Conservation (phyloP, 352 stramenopile genomes). For the Nothophytophthora sp. region DNA sequence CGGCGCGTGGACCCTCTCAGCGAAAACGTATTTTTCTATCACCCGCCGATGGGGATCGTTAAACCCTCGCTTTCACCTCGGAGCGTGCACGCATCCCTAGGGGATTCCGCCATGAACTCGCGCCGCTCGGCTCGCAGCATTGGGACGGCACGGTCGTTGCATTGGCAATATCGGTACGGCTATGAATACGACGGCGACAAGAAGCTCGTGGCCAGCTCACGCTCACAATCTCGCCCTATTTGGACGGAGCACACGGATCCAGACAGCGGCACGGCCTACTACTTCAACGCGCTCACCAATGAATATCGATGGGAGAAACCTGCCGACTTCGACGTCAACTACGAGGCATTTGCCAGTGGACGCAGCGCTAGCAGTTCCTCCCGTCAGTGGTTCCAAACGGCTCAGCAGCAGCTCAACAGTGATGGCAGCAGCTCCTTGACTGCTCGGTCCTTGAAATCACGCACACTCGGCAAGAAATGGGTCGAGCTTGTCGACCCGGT, state of each 20-base stretch:
- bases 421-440: constrained; percentile 29
- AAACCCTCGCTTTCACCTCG: constrained; percentile 61
- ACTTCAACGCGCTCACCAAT: constrained; percentile 69
- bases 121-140: constrained; percentile 24
- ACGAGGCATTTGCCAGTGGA: constrained; percentile 43
- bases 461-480: constrained; percentile 75
- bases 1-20: constrained; percentile 61
- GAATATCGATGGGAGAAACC: constrained; percentile 85
- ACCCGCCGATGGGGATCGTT: constrained; percentile 44
- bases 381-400: constrained; percentile 68
- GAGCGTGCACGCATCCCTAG: constrained; percentile 42
- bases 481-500: constrained; percentile 79
- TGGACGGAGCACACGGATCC: constrained; percentile 69
- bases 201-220: constrained; percentile 32
- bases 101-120: constrained; percentile 17
- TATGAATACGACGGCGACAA: constrained; percentile 55
- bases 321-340: constrained; percentile 55
- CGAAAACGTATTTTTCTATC: constrained; percentile 71
- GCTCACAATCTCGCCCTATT: constrained; percentile 38
- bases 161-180: constrained; percentile 80
- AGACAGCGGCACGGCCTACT: constrained; percentile 52
- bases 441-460: constrained; percentile 33
- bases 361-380: constrained; percentile 38
- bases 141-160: constrained; percentile 37
- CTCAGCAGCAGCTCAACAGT: constrained; percentile 18